Percentiles rank a stretch among this genome's conserved stretches.
These are phyloP conservation scores for Aspergillus carbonarius DNA, from an alignment of 2,329 filamentous ascomycete species.

Conservation along the genomic window DNA sequence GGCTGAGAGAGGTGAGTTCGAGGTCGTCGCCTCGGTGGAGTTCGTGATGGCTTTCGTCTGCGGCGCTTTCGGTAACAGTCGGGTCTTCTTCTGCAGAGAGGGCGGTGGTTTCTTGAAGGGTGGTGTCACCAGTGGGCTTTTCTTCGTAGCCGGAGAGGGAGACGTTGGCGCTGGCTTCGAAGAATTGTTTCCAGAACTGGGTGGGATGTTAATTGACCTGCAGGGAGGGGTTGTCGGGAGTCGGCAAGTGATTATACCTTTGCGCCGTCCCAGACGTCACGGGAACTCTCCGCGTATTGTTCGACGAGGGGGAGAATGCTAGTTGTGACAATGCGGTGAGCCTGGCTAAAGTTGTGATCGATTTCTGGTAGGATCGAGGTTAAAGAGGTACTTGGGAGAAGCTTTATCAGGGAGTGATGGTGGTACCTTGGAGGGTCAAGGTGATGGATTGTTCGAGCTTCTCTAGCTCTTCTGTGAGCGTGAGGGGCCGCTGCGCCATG, in stretches of 20 bases:
- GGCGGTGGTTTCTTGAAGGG: constrained; percentile 51
- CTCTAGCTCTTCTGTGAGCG: constrained; percentile 91
- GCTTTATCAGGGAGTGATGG: neutral
- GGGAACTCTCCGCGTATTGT: constrained; percentile 91
- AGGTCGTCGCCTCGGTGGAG: constrained; percentile 44
- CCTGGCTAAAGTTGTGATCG: constrained; percentile 96
- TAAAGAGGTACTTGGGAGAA: constrained; percentile 8
- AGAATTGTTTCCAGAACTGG: constrained; percentile 99
- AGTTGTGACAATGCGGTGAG: constrained; percentile 91
- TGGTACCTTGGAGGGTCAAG: constrained; percentile 80
- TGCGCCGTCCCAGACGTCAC: constrained; percentile 92
- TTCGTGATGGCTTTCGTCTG: constrained; percentile 32
- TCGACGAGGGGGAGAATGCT: constrained; percentile 92
- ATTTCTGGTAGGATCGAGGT: constrained; percentile 65
- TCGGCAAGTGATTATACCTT: constrained; percentile 59
- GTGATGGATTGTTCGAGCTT: constrained; percentile 96
- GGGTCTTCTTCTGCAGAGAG: constrained; percentile 55
- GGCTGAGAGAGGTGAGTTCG: constrained; percentile 43
- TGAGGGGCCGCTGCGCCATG: constrained; percentile 59
- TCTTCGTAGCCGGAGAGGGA: constrained; percentile 95
- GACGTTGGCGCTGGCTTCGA: constrained; percentile 96
- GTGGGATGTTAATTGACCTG: neutral
- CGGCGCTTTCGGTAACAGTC: constrained; percentile 42
- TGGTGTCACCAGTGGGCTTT: constrained; percentile 60
- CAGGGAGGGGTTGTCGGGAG: neutral